phyloP scores from a whole-genome alignment of 2,329 filamentous ascomycete species.

The Alternaria gansuensis region DNA sequence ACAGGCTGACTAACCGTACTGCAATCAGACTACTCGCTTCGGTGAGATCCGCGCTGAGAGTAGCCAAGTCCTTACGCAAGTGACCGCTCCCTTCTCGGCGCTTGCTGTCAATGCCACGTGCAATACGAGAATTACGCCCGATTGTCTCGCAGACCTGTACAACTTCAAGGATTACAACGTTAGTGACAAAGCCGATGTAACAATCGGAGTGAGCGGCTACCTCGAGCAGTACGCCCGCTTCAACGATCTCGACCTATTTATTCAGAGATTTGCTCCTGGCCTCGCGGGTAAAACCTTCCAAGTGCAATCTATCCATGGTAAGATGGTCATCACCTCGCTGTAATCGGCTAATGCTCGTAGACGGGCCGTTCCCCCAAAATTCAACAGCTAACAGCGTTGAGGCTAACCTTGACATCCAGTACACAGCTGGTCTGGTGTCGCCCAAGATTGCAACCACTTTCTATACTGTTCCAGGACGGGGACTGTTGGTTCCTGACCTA shows the following conservation, averaged over 20 bases:
- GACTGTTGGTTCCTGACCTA: conserved; percentile 58
- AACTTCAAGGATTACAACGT: conserved; percentile 54
- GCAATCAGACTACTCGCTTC: conserved; percentile 64
- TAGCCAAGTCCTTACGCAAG: conserved; percentile 47
- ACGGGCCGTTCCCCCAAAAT: conserved; percentile 49
- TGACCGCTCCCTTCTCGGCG: conserved; percentile 31
- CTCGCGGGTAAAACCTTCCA: conserved; percentile 57
- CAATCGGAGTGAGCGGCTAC: conserved; percentile 58
- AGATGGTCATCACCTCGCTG: conserved; percentile 20
- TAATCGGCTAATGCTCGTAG: conserved; percentile 9
- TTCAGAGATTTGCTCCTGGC: conserved; percentile 51
- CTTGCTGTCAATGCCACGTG: conserved; percentile 52
- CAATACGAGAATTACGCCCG: conserved; percentile 56
- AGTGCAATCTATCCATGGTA: conserved; percentile 56
- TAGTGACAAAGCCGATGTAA: conserved; percentile 48
- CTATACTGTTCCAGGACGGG: conserved; percentile 60
- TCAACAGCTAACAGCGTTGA: conserved; percentile 55
- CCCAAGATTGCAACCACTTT: conserved; percentile 56
- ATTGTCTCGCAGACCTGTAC: conserved; percentile 60
- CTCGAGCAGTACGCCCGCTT: conserved; percentile 61
- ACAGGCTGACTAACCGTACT: too few relatives aligned
- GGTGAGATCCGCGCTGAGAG: conserved; percentile 59
- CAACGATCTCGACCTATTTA: conserved; percentile 56
- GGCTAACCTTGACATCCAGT: conserved; percentile 62
- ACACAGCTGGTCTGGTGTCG: conserved; percentile 57